Evolutionary conservation across 139 green algal species (phyloP).

Genomic region (Pleodorina starrii): DNA sequence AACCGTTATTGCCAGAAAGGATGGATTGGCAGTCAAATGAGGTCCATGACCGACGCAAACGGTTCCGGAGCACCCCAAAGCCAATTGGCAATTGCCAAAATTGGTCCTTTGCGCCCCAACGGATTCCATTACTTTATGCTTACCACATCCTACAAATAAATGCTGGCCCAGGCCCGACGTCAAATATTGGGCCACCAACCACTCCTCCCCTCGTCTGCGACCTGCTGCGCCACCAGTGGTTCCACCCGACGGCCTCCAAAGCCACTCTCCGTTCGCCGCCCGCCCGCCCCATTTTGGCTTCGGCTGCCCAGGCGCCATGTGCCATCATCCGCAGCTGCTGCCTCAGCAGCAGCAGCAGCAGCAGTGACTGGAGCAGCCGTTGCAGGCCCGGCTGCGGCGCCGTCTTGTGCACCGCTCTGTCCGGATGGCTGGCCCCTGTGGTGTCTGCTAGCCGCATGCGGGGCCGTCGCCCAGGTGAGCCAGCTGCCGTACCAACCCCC

Average conservation of each 20-base stretch:
- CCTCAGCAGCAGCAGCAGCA: neutral
- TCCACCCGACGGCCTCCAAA: neutral
- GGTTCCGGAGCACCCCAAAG: too few relatives aligned
- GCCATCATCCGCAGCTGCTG: neutral
- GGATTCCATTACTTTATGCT: too few relatives aligned
- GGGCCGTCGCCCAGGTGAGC: neutral
- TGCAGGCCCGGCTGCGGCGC: neutral
- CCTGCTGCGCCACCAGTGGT: neutral
- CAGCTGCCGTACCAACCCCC: neutral
- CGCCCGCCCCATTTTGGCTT: neutral
- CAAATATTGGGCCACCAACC: neutral
- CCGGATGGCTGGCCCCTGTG: conserved; percentile 36
- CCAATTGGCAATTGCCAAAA: too few relatives aligned
- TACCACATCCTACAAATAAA: too few relatives aligned
- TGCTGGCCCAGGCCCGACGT: too few relatives aligned
- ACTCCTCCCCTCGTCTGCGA: neutral
- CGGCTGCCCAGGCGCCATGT: neutral
- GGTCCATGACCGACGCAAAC: too few relatives aligned
- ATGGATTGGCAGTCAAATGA: too few relatives aligned
- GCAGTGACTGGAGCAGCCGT: neutral
- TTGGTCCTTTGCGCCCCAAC: too few relatives aligned
- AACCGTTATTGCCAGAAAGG: too few relatives aligned
- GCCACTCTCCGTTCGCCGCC: neutral
- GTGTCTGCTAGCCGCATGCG: conserved; percentile 3
- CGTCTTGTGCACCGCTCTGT: too few relatives aligned